Evolutionary conservation across 2,329 filamentous ascomycete genomes (phyloP).

Genomic region (Pseudocercospora fuligena): DNA sequence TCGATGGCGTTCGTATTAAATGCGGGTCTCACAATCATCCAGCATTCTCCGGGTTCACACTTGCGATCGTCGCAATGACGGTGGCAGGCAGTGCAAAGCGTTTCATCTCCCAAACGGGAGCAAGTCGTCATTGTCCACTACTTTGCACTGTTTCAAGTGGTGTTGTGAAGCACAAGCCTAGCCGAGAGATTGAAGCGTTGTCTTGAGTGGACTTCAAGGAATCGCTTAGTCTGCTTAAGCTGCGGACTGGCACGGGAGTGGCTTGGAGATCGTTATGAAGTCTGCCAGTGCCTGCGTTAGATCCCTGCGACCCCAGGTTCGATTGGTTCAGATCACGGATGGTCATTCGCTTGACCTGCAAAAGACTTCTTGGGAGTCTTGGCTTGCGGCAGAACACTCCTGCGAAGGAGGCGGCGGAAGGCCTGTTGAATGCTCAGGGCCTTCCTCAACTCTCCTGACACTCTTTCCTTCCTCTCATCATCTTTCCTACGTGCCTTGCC

Average conservation of each 20-base stretch:
- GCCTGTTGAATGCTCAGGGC: not conserved
- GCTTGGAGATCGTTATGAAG: not conserved
- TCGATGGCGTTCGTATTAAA: not conserved
- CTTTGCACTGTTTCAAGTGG: not conserved
- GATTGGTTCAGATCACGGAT: not conserved
- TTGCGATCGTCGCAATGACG: not conserved
- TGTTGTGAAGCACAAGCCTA: not conserved
- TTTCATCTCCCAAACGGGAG: not conserved
- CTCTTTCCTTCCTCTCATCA: slow-evolving; percentile 22
- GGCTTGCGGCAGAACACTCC: slow-evolving; percentile 2
- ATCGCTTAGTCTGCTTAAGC: not conserved
- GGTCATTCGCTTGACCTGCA: slow-evolving; percentile 3
- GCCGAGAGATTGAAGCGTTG: slow-evolving; percentile 9
- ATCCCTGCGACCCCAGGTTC: slow-evolving; percentile 6
- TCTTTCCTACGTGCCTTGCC: slow-evolving; percentile 9
- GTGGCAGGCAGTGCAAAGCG: not conserved
- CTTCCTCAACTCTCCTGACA: slow-evolving; percentile 12
- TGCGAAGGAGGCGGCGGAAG: slow-evolving; percentile 3
- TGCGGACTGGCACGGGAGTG: not conserved
- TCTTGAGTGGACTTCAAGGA: not conserved
- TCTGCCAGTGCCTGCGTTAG: not conserved
- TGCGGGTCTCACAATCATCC: not conserved
- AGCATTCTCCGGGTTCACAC: too few species aligned
- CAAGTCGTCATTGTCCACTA: not conserved
- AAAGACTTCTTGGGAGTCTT: slow-evolving; percentile 1